These are phyloP conservation scores for Echria macrotheca DNA, from an alignment of 495 filamentous ascomycete species.

Conservation along the genomic window DNA sequence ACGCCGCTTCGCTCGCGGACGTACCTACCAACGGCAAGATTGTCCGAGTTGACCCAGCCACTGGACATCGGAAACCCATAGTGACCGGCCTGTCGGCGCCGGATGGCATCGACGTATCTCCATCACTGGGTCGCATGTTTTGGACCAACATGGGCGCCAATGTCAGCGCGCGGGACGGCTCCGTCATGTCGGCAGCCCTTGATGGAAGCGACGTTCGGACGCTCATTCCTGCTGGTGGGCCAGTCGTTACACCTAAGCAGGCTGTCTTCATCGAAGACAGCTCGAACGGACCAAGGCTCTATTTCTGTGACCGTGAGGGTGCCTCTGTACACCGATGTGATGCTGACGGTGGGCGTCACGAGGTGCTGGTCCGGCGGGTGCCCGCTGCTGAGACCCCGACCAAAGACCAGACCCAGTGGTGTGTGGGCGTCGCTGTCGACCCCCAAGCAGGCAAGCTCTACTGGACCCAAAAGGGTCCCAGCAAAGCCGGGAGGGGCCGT, in stretches of 20 bases:
- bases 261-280: constrained; percentile 28
- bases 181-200: constrained; percentile 35
- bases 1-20: neutral
- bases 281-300: no score
- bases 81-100: constrained; percentile 33
- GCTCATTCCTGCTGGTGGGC: constrained; percentile 25
- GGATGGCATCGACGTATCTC: constrained; percentile 41
- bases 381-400: neutral
- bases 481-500: constrained; percentile 38
- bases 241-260: constrained; percentile 52
- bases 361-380: constrained; percentile 34
- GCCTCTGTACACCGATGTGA: constrained; percentile 39
- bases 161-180: constrained; percentile 33
- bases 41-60: constrained; percentile 5
- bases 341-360: constrained; percentile 39
- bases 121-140: constrained; percentile 32
- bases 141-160: constrained; percentile 48
- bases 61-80: constrained; percentile 4
- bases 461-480: constrained; percentile 53
- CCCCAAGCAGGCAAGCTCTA: constrained; percentile 34
- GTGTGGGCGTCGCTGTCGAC: constrained; percentile 47
- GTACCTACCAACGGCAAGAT: constrained; percentile 13
- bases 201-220: constrained; percentile 35
- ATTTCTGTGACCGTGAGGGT: constrained; percentile 53
- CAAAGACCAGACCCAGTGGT: constrained; percentile 39